Conservation (phyloP, 208 protist species). For the Entamoeba invadens region DNA sequence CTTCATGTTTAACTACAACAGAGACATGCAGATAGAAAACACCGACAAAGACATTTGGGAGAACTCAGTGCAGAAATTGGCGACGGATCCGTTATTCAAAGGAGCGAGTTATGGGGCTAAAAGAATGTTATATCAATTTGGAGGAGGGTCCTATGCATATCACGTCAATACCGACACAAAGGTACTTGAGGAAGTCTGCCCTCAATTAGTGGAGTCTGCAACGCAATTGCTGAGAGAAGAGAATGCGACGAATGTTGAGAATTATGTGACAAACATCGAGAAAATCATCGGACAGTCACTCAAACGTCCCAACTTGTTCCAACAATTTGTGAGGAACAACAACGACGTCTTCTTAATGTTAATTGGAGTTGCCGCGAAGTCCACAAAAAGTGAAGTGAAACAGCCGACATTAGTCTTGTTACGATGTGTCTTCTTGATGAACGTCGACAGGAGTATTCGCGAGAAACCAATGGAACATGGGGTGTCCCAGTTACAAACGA, state of each 20-base stretch:
- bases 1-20: neutral
- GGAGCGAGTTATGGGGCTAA: neutral
- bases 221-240: neutral
- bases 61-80: neutral
- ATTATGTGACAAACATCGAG: neutral
- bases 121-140: neutral
- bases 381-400: neutral
- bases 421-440: neutral
- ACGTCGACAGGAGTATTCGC: neutral
- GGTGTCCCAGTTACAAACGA: neutral
- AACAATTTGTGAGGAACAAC: neutral
- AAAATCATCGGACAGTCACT: neutral
- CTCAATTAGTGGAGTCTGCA: neutral
- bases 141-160: neutral
- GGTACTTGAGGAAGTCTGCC: neutral
- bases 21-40: neutral
- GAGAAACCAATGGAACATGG: neutral
- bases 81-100: neutral
- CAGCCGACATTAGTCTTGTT: neutral
- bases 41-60: neutral
- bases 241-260: neutral
- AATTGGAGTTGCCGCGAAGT: neutral
- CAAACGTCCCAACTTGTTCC: neutral
- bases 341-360: neutral
- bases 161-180: neutral